phyloP scores from a whole-genome alignment of 345 rosid species.

The Triadica sebifera region DNA sequence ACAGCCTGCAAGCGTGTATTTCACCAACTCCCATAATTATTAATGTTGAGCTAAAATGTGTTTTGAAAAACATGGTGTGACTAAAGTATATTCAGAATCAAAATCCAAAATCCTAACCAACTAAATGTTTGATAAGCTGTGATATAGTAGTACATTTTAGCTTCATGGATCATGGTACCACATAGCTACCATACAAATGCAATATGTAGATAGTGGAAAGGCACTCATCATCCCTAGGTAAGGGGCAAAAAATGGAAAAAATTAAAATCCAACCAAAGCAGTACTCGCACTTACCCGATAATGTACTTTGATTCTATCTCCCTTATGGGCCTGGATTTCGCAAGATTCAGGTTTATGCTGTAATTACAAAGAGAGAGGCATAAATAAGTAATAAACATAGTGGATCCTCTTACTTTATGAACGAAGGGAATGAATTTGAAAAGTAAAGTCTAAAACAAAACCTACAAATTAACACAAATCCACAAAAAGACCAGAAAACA shows the following conservation, averaged over 20 bases:
- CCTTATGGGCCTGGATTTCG: slow-evolving; percentile 89
- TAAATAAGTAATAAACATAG: neutral
- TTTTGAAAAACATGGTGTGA: neutral
- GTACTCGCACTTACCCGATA: slow-evolving; percentile 58
- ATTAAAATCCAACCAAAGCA: slow-evolving; percentile 8
- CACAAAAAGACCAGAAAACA: too few relatives aligned
- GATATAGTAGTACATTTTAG: too few relatives aligned
- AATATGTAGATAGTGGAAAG: neutral
- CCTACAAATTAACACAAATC: neutral
- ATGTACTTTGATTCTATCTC: slow-evolving; percentile 80
- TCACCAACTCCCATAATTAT: neutral
- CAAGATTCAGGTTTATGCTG: slow-evolving; percentile 77
- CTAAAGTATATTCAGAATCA: neutral
- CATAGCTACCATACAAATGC: neutral
- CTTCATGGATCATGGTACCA: neutral
- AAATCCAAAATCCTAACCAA: neutral
- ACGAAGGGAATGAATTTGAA: neutral
- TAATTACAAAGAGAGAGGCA: neutral
- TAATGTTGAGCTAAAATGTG: too few relatives aligned
- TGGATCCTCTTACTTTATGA: neutral
- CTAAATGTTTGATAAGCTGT: neutral
- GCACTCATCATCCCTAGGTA: neutral
- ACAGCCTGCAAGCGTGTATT: neutral
- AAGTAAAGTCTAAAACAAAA: neutral
- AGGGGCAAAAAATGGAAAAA: neutral